Evolutionary conservation across 208 protist genomes (phyloP), one percentile per base, ranked within the genome.

Genomic region (Sergeia podlipaevii): DNA sequence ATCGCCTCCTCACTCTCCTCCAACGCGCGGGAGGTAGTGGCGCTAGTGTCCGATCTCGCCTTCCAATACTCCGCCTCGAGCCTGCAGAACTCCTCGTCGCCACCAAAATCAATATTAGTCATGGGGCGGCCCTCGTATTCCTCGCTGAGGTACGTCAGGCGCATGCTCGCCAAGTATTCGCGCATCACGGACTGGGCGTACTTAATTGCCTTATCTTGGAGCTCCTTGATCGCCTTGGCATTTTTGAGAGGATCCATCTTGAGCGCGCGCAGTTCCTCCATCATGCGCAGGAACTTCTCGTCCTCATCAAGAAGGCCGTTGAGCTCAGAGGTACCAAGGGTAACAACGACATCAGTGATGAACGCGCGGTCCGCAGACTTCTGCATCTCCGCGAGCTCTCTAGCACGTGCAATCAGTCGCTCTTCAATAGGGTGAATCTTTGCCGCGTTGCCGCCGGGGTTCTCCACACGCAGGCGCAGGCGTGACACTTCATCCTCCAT

Each of bases 321-420:
- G 46, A 33, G 6, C 53, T 11, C 43, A 63, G 8, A 80, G 46
- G 45, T 72, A 75, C 29, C 36, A 46, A 13, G 64, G 74, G 26
- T 73, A 65, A 17, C 59, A n/a, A n/a, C n/a, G n/a, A n/a, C n/a
- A n/a, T n/a, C n/a, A n/a, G n/a, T n/a, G n/a, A n/a, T n/a, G n/a
- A n/a, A n/a, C n/a, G n/a, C 42, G 38, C 78, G 36, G 29, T 87
- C 79, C 1, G 48, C 60, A 24, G 54, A 46, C 50, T 70, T 42
- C 29, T 78, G 23, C 50, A 76, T 62, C 4, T 52, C 53, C 7
- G 74, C 85, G 23, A 93, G 4, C 61, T 43, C 10, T 75, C 80
- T 18, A 89, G 55, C 28, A 71, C 52, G 28, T 73, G 65, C 17
- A 51, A 55, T 11, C 69, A 65, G 27, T 59, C 50, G 34, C 72